Evolutionary conservation across 257 asterid genomes (phyloP).

Genomic region (Nicotiana paniculata): DNA sequence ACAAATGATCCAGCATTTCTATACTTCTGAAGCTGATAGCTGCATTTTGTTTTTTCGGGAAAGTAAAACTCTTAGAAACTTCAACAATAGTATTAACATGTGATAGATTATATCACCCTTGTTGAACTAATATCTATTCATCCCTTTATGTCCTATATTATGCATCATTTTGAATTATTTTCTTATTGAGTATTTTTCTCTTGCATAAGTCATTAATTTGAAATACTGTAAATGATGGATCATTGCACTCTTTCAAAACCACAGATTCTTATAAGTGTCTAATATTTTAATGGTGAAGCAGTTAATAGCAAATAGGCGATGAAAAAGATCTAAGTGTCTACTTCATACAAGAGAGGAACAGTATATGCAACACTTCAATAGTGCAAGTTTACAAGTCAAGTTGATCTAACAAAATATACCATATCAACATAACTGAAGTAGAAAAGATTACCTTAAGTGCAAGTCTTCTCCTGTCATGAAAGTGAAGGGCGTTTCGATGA

Average conservation of each 20-base stretch:
- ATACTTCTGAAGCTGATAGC: conserved; percentile 96
- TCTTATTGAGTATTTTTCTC: not conserved
- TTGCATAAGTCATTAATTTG: not conserved
- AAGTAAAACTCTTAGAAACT: not conserved
- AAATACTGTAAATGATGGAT: not conserved
- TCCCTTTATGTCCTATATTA: not conserved
- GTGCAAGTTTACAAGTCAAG: not conserved
- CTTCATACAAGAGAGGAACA: not conserved
- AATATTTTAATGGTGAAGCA: not conserved
- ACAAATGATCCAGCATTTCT: conserved; percentile 86
- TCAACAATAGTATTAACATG: no score
- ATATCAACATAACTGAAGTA: not conserved
- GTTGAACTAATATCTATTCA: no score
- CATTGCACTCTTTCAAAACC: not conserved
- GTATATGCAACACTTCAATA: not conserved
- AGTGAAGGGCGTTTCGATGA: conserved; percentile 81
- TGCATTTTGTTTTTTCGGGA: conserved; percentile 17
- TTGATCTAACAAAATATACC: not conserved
- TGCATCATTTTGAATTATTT: not conserved
- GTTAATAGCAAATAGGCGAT: not conserved
- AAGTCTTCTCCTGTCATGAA: conserved; percentile 93
- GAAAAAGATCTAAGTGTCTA: not conserved
- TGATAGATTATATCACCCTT: no score
- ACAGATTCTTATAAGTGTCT: not conserved
- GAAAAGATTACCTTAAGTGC: conserved; percentile 62